Base-by-base conservation (phyloP, 148 eudicot genomes). In the Cornus suecica region DNA sequence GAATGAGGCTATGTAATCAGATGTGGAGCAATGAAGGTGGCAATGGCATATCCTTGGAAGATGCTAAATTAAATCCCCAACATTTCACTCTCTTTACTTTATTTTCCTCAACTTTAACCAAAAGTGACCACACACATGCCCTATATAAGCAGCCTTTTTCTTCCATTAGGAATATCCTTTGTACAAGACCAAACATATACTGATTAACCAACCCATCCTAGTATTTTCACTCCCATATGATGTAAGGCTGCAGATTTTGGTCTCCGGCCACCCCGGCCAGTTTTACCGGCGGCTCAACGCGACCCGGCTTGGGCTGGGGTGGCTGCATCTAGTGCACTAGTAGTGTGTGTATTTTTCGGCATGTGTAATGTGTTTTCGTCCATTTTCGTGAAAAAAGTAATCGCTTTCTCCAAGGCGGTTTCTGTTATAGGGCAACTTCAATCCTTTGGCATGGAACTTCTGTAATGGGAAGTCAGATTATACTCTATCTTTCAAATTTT, bases 381-480 rank as follows among this genome's bases (percentile, higher is more conserved):
- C 42, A 37, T 37, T 37, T 37, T 6, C 5, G 9, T 1, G 42
- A 10, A 37, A 10, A 37, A 5, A 52, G 51, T n/a, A 71, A 31
- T 32, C 71, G 25, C 27, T 65, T 71, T 42, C 20, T 10, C 10
- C 42, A 28, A 65, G 71, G 27, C 24, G 76, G 62, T 45, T 78
- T 27, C 8, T 65, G 45, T 64, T 64, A 70, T 74, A 82, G 84
- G 84, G 84, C 84, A 82, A 82, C 84, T 78, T 81, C 81, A 37
- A 77, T 82, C 84, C 84, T 82, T 82, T 82, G 84, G 84, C 84
- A 82, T 52, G 72, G 74, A 69, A 80, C 73, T 74, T 76, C 66
- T 65, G 41, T 63, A 52, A 73, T 74, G 84, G 78, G 68, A 15
- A 64, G 75, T 70, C 75, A 78, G 81, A 74, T 74, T 78, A 74